phyloP scores from a whole-genome alignment of 1,284 basidiomycete species.

The Sporisorium graminicola region DNA sequence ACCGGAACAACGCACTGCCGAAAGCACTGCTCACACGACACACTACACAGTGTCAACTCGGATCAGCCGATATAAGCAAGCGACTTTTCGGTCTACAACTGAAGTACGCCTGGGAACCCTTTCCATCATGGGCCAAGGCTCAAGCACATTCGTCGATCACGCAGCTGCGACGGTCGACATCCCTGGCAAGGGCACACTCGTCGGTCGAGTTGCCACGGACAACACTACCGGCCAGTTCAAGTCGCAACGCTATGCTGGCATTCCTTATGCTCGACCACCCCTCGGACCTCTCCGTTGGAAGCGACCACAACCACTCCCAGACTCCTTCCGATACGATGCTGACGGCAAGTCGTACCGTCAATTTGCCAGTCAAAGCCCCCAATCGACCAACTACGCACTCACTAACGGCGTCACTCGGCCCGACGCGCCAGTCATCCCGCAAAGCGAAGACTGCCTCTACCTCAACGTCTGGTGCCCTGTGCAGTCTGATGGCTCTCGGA shows the following conservation, averaged over 20 bases:
- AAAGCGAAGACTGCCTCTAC: conserved; percentile 53
- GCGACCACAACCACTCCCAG: conserved; percentile 30
- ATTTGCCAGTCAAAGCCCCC: conserved; percentile 26
- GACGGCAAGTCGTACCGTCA: conserved; percentile 25
- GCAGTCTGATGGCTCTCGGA: conserved; percentile 1
- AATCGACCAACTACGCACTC: conserved; percentile 37
- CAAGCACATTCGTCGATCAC: conserved; percentile 26
- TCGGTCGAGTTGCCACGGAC: conserved; percentile 27
- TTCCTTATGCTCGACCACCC: conserved; percentile 52
- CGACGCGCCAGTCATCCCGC: neutral
- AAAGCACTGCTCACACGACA: neutral
- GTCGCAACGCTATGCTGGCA: conserved; percentile 42
- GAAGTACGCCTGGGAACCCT: neutral
- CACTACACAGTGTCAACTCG: neutral
- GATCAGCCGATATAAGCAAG: neutral
- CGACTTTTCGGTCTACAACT: neutral
- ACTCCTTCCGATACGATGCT: conserved; percentile 28
- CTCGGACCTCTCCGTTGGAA: conserved; percentile 42
- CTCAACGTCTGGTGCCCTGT: conserved; percentile 52
- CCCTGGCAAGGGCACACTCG: conserved; percentile 27
- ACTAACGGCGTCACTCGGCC: conserved; percentile 29
- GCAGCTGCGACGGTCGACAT: conserved; percentile 27
- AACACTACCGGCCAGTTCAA: conserved; percentile 20
- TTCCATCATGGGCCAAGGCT: conserved; percentile 34
- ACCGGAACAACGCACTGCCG: neutral